A percentile compares a stretch with the other conserved stretches of the same genome.
phyloP scores from a whole-genome alignment of 2,329 filamentous ascomycete species.

The Fusarium cyanostomum region DNA sequence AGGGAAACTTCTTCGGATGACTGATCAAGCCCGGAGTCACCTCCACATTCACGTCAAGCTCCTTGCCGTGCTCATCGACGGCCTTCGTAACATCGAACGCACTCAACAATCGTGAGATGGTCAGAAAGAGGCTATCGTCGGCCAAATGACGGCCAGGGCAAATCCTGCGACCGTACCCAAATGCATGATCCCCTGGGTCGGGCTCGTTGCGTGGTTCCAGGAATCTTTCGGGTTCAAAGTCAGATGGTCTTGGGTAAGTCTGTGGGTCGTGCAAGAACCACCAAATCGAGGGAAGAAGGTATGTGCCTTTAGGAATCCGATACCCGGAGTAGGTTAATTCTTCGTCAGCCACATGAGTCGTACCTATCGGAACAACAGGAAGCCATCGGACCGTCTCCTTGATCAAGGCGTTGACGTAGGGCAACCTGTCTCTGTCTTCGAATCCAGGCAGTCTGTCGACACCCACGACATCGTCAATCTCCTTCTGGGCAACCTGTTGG shows the following conservation, averaged over 20 bases:
- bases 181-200: conserved; percentile 44
- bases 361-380: conserved; percentile 47
- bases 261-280: conserved; percentile 67
- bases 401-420: conserved; percentile 45
- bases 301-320: conserved; percentile 43
- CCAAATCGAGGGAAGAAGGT: conserved; percentile 38
- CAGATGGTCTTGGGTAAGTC: conserved; percentile 60
- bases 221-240: conserved; percentile 48
- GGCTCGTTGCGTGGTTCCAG: conserved; percentile 44
- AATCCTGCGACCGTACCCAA: conserved; percentile 50
- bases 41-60: conserved; percentile 10
- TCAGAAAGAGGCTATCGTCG: conserved; percentile 46
- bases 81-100: conserved; percentile 54
- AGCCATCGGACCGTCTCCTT: conserved; percentile 47
- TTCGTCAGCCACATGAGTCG: conserved; percentile 51
- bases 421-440: conserved; percentile 42
- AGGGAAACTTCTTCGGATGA: conserved; percentile 10
- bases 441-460: conserved; percentile 41
- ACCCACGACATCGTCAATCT: conserved; percentile 45
- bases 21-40: conserved; percentile 12
- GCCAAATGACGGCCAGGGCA: conserved; percentile 50
- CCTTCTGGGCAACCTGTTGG: conserved; percentile 40
- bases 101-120: conserved; percentile 53
- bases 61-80: conserved; percentile 26
- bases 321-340: conserved; percentile 41